A percentile compares a stretch with the other conserved stretches of the same genome.
Evolutionary conservation across 192 early-diverging fungal species (phyloP).

Genomic region (Coemansia sp.): DNA sequence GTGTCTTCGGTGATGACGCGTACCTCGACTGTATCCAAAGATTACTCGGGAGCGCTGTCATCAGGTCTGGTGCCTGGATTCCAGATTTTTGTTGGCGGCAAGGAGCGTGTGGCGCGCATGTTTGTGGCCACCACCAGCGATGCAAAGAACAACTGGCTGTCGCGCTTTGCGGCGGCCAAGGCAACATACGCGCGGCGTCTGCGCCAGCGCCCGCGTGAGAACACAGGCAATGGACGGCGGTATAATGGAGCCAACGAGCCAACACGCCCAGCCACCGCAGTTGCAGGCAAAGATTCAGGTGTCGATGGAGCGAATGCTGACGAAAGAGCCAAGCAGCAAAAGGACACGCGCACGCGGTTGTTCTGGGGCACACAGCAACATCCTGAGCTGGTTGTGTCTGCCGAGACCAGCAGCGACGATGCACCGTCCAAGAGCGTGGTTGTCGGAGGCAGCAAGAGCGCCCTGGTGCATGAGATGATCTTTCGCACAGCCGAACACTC

Average conservation of each 20-base stretch:
- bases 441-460: constrained; percentile 52
- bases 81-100: constrained; percentile 54
- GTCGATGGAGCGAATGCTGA: constrained; percentile 19
- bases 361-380: constrained; percentile 59
- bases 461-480: constrained; percentile 65
- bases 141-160: constrained; percentile 55
- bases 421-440: constrained; percentile 15
- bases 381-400: constrained; percentile 46
- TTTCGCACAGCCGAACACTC: constrained; percentile 41
- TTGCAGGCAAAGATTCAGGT: constrained; percentile 15
- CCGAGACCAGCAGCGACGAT: neutral
- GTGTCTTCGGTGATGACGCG: constrained; percentile 58
- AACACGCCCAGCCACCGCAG: constrained; percentile 5
- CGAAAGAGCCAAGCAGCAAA: constrained; percentile 28
- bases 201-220: constrained; percentile 50
- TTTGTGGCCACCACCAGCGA: constrained; percentile 56
- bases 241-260: constrained; percentile 17
- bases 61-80: constrained; percentile 54
- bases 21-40: constrained; percentile 55
- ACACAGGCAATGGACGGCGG: constrained; percentile 18
- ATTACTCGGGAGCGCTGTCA: constrained; percentile 52
- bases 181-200: constrained; percentile 47
- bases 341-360: constrained; percentile 42
- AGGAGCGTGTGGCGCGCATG: constrained; percentile 52
- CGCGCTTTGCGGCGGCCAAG: constrained; percentile 55